phyloP scores from a whole-genome alignment of 176 grass and related monocot genomes.

The Ensete ventricosum region DNA sequence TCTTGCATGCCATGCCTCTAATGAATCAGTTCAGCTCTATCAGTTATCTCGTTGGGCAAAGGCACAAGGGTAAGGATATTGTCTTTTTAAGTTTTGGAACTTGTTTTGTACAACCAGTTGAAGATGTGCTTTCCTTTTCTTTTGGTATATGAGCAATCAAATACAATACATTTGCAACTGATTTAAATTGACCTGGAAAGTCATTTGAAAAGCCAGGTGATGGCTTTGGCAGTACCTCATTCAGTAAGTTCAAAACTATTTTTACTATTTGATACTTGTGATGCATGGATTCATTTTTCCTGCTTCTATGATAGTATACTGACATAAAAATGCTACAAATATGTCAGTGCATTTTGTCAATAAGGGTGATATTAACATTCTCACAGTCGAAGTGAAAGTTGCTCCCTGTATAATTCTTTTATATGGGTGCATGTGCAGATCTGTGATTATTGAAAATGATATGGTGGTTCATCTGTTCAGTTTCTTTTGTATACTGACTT shows the following conservation, averaged over 20 bases:
- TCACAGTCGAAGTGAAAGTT: no score
- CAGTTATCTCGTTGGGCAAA: conserved; percentile 71
- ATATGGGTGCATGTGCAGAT: background rate
- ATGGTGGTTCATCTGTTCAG: background rate
- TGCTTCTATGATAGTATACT: no score
- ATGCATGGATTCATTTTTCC: no score
- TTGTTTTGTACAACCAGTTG: background rate
- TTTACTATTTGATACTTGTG: no score
- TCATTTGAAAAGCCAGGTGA: no score
- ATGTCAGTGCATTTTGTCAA: no score
- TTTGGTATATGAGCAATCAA: background rate
- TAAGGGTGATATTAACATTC: no score
- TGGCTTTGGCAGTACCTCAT: no score
- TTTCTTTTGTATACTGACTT: background rate
- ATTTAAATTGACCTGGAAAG: no score
- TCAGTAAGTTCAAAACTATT: no score
- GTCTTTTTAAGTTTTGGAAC: background rate
- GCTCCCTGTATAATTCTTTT: no score
- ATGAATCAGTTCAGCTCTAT: conserved; percentile 81
- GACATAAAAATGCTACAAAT: no score
- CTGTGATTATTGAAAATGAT: background rate
- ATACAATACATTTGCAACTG: background rate
- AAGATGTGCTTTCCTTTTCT: background rate
- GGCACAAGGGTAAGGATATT: conserved; percentile 40
- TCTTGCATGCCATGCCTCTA: conserved; percentile 68